phyloP scores from a whole-genome alignment of 129 eudicot genomes.

The Erigeron canadensis region DNA sequence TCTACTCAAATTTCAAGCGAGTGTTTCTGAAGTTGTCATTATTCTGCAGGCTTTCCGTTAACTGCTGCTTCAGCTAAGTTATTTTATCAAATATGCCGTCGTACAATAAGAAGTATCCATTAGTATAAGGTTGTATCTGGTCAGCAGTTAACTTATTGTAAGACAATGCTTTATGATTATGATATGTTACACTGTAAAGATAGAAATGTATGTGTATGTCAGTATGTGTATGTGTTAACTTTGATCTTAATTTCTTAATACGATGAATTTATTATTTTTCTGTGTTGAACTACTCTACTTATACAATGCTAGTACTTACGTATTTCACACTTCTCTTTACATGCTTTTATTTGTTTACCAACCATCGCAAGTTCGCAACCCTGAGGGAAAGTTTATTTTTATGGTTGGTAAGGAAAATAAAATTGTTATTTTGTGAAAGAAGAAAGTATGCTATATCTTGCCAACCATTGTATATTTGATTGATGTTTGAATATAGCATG shows the following conservation, averaged over 20 bases:
- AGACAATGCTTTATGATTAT: constrained; percentile 1
- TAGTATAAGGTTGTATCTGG: constrained; percentile 13
- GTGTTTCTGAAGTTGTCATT: neutral
- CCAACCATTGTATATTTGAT: too few relatives aligned
- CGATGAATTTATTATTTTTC: neutral
- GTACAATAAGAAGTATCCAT: neutral
- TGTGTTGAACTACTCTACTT: neutral
- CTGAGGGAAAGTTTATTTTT: too few relatives aligned
- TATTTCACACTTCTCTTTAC: too few relatives aligned
- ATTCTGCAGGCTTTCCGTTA: constrained; percentile 28
- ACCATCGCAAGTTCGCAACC: too few relatives aligned
- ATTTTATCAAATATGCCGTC: constrained; percentile 12
- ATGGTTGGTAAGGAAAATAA: too few relatives aligned
- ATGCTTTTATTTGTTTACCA: too few relatives aligned
- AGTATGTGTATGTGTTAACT: constrained; percentile 1
- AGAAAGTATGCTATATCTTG: too few relatives aligned
- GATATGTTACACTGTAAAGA: constrained; percentile 17
- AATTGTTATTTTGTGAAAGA: too few relatives aligned
- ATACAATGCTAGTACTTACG: too few relatives aligned
- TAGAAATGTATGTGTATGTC: neutral
- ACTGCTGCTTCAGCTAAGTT: constrained; percentile 27
- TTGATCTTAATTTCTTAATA: constrained; percentile 18
- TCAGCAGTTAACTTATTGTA: constrained; percentile 30
- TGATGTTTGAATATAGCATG: too few relatives aligned
- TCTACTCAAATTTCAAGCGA: neutral